Base-by-base conservation (phyloP, 2,329 filamentous ascomycete genomes). In the Aspergillus pseudoterreus region DNA sequence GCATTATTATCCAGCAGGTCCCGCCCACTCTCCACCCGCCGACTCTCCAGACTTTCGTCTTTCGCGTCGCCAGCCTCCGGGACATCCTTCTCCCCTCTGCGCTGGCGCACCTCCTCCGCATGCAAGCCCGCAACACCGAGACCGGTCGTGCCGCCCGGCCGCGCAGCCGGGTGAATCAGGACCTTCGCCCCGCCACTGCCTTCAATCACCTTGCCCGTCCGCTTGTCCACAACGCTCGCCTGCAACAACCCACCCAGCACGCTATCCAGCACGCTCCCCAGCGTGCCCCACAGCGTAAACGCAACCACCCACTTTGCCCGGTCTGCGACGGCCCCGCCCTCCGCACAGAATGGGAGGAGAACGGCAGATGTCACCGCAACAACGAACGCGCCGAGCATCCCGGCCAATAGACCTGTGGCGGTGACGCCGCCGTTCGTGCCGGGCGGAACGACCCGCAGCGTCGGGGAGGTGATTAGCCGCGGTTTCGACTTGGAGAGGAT, bases 361-460 rank as follows among this genome's bases (percentile, higher is more conserved):
- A 87, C 57, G 43, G 85, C 77, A 2, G 90, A 82, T 0, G 84
- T 83, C 21, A 87, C 77, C 5, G 92, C 84, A 43, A 92, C 78
- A 51, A 80, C 72, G 36, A 87, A 80, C 9, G 89, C 86, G 3
- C 92, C 92, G 1, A 88, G 67, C 17, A 88, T 68, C 1, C 91
- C 92, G 2, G 90, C 89, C 0, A 77, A 73, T 0, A 96, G 75
- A 0, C 94, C 94, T 43, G 82, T 76, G 0, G 84, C 60, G 0
- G 90, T 95, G 8, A 99, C 89, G 14, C 92, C 94, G 30, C 94
- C 94, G 66, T 99, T 99, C 39, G 94, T 97, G 45, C 94, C 94
- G 1, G 83, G 86, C 0, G 94, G 92, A 0, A 97, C 94, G 57
- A 83, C 81, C 53, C 88, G 85, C 63, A 94, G 79, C 4, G 74